Conservation (phyloP, 345 rosid species). For the Cardamine chenopodiifolia region DNA sequence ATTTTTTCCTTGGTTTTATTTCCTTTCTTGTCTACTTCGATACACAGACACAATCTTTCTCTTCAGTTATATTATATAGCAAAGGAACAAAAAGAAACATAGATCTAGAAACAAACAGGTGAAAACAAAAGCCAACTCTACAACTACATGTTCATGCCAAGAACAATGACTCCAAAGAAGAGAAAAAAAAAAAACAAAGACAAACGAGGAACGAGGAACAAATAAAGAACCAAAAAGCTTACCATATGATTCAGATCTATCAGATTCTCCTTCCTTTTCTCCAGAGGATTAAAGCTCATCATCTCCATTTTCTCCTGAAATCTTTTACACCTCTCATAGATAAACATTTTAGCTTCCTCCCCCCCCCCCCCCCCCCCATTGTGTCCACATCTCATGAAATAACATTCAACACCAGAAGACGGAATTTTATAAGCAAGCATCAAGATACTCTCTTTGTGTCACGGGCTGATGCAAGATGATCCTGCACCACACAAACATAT, state of each 20-base stretch:
- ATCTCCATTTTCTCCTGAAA: conserved; percentile 4
- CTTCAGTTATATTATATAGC: conserved; percentile 26
- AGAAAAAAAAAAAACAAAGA: neutral
- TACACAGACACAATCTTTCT: conserved; percentile 30
- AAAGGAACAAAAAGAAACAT: conserved; percentile 20
- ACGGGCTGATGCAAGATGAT: conserved; percentile 78
- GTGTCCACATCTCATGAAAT: conserved; percentile 31
- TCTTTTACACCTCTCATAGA: conserved; percentile 13
- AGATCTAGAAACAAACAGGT: conserved; percentile 29
- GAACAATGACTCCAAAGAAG: conserved; percentile 31
- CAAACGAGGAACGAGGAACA: conserved; percentile 26
- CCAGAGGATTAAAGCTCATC: neutral
- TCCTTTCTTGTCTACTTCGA: conserved; percentile 28
- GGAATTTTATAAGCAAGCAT: neutral
- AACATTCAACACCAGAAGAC: conserved; percentile 22
- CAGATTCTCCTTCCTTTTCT: conserved; percentile 6
- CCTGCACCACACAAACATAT: conserved; percentile 53
- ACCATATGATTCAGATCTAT: conserved; percentile 29
- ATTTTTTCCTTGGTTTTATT: conserved; percentile 11
- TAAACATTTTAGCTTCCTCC: conserved; percentile 18
- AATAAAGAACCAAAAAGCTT: conserved; percentile 23
- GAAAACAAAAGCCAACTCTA: conserved; percentile 35
- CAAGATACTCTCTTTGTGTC: conserved; percentile 68
- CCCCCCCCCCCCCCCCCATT: neutral
- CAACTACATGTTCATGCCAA: conserved; percentile 37